phyloP scores from a whole-genome alignment of 2,329 filamentous ascomycete genomes.

The Colletotrichum cuscutae region DNA sequence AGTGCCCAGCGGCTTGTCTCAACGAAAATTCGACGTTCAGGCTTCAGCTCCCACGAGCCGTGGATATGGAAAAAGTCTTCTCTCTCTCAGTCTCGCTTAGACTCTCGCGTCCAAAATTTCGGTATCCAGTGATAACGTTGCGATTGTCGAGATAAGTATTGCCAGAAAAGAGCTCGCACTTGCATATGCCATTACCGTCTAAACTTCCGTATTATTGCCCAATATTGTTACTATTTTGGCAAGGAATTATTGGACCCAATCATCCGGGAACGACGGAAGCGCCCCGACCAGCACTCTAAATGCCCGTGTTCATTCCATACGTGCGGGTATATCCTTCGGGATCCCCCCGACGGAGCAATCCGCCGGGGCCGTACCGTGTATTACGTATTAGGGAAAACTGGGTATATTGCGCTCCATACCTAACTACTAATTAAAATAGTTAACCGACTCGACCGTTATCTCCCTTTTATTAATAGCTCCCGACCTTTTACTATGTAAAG shows the following conservation, averaged over 20 bases:
- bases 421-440: too few relatives aligned
- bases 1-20: neutral
- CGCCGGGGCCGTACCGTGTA: too few relatives aligned
- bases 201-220: neutral
- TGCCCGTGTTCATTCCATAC: neutral
- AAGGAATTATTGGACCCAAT: neutral
- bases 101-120: neutral
- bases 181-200: neutral
- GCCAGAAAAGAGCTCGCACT: neutral
- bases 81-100: neutral
- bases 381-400: too few relatives aligned
- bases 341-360: too few relatives aligned
- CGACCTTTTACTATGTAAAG: too few relatives aligned
- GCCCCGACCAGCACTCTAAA: slow-evolving; percentile 8
- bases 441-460: too few relatives aligned
- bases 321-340: neutral
- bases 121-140: neutral
- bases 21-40: neutral
- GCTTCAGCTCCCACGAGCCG: too few relatives aligned
- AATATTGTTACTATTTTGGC: neutral
- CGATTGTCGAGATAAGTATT: neutral
- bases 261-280: neutral
- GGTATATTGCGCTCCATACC: too few relatives aligned
- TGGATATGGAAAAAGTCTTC: neutral
- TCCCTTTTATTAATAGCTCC: too few relatives aligned